Evolutionary conservation across 306 rosid species (phyloP).

Genomic region (Inga leiocalycina): DNA sequence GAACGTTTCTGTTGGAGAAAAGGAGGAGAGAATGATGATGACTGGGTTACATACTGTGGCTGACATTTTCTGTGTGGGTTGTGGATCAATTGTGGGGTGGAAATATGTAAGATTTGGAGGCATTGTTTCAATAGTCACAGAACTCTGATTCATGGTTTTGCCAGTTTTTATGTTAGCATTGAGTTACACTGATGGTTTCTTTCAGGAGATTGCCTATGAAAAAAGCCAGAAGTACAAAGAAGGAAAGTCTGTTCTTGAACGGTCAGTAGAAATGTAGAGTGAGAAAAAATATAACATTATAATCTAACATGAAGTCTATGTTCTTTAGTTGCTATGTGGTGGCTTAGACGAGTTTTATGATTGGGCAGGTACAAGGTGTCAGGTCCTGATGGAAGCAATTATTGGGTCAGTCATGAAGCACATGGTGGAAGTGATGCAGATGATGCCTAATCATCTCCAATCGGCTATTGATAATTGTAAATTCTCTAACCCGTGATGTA

Average conservation of each 20-base stretch:
- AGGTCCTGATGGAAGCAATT: conserved; percentile 87
- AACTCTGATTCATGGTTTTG: conserved; percentile 12
- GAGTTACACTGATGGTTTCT: conserved; percentile 48
- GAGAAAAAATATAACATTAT: conserved; percentile 23
- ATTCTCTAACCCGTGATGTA: conserved; percentile 47
- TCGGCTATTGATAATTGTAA: conserved; percentile 58
- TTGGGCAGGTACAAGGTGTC: conserved; percentile 73
- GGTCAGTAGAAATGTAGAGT: conserved; percentile 58
- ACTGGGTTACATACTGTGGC: conserved; percentile 94
- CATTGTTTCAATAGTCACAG: conserved; percentile 26
- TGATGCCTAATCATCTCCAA: conserved; percentile 57
- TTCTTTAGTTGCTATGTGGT: not conserved
- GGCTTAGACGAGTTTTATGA: conserved; percentile 39
- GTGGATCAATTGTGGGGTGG: conserved; percentile 98
- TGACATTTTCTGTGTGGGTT: conserved; percentile 95
- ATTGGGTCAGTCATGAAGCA: conserved; percentile 73
- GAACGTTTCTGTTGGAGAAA: conserved; percentile 71
- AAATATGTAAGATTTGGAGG: conserved; percentile 76
- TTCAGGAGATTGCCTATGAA: conserved; percentile 72
- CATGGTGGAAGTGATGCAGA: conserved; percentile 97
- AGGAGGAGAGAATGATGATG: conserved; percentile 77
- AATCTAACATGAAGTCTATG: conserved; percentile 27
- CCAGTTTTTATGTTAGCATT: conserved; percentile 26
- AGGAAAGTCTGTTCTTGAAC: conserved; percentile 74
- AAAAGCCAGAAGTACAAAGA: conserved; percentile 76